A percentile compares a stretch with the other conserved stretches of the same genome.
phyloP scores from a whole-genome alignment of 768 basidiomycete genomes.

The Mycena sanguinolenta region DNA sequence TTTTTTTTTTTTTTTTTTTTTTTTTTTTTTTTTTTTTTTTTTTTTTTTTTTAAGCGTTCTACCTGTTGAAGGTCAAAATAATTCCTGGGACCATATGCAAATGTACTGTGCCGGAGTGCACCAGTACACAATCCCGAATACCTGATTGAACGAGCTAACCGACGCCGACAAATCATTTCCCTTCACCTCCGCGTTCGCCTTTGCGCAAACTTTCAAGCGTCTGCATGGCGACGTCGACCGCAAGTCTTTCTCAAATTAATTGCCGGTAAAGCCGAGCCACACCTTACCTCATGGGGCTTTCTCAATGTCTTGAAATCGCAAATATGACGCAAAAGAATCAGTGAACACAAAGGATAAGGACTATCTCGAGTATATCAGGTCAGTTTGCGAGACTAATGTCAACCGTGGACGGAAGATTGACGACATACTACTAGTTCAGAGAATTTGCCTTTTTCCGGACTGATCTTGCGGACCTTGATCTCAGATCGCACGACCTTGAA shows the following conservation, averaged over 20 bases:
- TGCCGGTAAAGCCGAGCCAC: background rate
- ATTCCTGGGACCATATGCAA: too few species aligned
- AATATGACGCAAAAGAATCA: too few species aligned
- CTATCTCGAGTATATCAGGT: constrained; percentile 4
- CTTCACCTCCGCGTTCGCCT: background rate
- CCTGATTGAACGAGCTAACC: background rate
- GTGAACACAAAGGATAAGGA: background rate
- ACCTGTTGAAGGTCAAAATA: too few species aligned
- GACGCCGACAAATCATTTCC: too few species aligned
- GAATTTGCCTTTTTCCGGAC: constrained; percentile 19
- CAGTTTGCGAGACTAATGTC: background rate
- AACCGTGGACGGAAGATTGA: background rate
- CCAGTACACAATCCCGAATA: too few species aligned
- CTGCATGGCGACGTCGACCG: constrained; percentile 14
- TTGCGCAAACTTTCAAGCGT: constrained; percentile 4
- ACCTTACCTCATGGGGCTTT: constrained; percentile 25
- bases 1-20: too few species aligned
- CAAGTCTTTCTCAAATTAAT: background rate
- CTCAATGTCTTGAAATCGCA: too few species aligned
- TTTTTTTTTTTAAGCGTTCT: too few species aligned
- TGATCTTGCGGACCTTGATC: constrained; percentile 10
- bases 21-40: too few species aligned
- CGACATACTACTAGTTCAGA: constrained; percentile 2
- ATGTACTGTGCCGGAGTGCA: too few species aligned
- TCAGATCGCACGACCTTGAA: constrained; percentile 15